Base-by-base conservation (phyloP, 2,329 filamentous ascomycete genomes). In the Parasarocladium wereldwijsianum region DNA sequence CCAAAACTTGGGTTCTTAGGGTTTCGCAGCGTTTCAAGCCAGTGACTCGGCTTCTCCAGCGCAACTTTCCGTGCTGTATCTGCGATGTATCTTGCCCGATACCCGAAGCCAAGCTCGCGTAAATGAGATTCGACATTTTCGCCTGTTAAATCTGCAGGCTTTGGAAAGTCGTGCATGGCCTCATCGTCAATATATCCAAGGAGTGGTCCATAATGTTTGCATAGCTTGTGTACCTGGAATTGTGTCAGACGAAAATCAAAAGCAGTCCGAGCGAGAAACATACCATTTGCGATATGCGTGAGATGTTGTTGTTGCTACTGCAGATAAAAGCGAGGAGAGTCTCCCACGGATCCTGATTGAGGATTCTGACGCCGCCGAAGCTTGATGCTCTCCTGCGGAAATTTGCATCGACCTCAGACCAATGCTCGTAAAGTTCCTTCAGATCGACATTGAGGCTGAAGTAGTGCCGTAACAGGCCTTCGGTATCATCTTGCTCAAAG, bases 291-390 rank as follows among this genome's bases (percentile, higher is more conserved):
- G 82, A 87, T 49, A 98, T 98, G 22, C 90, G 73, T 3, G 76
- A 69, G 36, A 98, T 98, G 49, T 98, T 94, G 57, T 98, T 98
- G 56, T 98, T 98, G 55, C 85, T 93, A 54, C 86, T 94, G 64
- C 90, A 98, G 39, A 98, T 98, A 54, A 98, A 98, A 33, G 80
- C 77, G 15, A 98, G 63, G 14, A 98, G 62, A 1, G 90, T 76
- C 53, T 98, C 90, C 90, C 92, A 98, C 1, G 87, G 76, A 59
- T 94, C 86, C 57, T 98, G 90, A 43, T 78, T 82, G 25, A 98
- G 59, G 40, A 98, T 94, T 14, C 90, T 76, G 33, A 98, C 80
- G 9, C 92, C 90, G 0, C 78, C 77, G 50, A 98, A 98, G 33
- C 77, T 75, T 0, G 81, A 77, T 0, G 90, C 87, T 41, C 82